Base-by-base conservation (phyloP, 108 stramenopile species). In the Bacterosira constricta region DNA sequence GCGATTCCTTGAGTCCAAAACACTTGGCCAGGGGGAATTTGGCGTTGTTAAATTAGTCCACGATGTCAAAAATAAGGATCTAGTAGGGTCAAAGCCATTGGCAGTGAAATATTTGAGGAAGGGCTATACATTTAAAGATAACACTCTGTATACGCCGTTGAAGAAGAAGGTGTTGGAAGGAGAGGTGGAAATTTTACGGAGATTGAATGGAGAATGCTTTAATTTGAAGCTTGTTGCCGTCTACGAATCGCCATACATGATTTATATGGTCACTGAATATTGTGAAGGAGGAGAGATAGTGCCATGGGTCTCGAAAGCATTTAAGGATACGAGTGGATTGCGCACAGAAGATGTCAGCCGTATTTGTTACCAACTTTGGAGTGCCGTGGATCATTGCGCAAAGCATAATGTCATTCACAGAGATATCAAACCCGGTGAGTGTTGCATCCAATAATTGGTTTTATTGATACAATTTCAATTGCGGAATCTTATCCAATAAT, bases 221-320 rank as follows among this genome's bases (percentile, higher is more conserved):
- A 61, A 57, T 47, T 13, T 73, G 31, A 41, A 58, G 44, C 70
- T 94, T 4, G 41, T 57, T 0, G 77, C 67, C 21, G 80, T 94
- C 11, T 94, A 91, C 66, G 93, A 94, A 82, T 79, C 83, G 9
- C 66, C 88, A 3, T 63, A 69, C 20, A 45, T 73, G 20, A 77
- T 94, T 36, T 80, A 79, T 50, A 54, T 94, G 21, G 77, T 94
- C 20, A 94, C 90, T 1, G 93, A 94, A 65, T 80, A 69, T 32
- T 91, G 89, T 64, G 81, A 79, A 15, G 90, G 93, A 2, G 92
- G 92, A 25, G 90, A 94, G 55, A 94, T 91, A 89, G 84, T 91
- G 83, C 80, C 90, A 54, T 94, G 90, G 56, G 69, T 90, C 3
- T 56, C 73, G 12, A 37, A 44, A 2, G 66, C 76, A 35, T 73